A percentile compares a stretch with the other conserved stretches of the same genome.
phyloP scores from a whole-genome alignment of 306 rosid species.

The barrel medic (Medicago truncatula) region MtrunA17r5.0-ANR NC_053044.1:33973001-33973500 shows the following conservation, averaged over 20 bases:
- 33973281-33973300: constrained; percentile 42
- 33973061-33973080: no score
- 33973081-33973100: no score
- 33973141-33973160: constrained; percentile 23
- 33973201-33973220: not conserved
- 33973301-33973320: not conserved
- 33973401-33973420: not conserved
- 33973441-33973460: constrained; percentile 12
- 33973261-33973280: constrained; percentile 88
- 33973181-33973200: not conserved
- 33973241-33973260: constrained; percentile 60
- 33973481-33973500: not conserved
- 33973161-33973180: not conserved
- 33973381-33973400: constrained; percentile 59
- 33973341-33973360: not conserved
- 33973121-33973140: no score
- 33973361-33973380: not conserved
- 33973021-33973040: no score
- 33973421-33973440: constrained; percentile 56
- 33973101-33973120: no score
- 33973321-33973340: not conserved
- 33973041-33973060: no score
- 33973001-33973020: no score
- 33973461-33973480: not conserved
- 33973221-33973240: not conserved